Conservation (phyloP, 208 protist genomes). For the Vickermania ingenoplastis region DNA sequence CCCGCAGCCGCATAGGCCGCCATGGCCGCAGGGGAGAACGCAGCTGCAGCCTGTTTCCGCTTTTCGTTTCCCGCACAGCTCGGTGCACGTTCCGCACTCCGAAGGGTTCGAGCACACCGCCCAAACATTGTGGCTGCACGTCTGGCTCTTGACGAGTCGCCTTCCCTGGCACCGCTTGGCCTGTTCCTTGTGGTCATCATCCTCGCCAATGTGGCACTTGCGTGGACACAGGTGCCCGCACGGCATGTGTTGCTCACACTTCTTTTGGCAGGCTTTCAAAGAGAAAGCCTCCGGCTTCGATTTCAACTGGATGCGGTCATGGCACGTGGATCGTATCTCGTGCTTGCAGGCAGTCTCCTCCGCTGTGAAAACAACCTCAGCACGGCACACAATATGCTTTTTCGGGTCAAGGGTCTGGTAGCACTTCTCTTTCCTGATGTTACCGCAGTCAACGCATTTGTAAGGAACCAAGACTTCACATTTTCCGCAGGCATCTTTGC, state of each 20-base stretch:
- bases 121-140: not conserved
- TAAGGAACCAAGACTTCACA: not conserved
- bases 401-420: not conserved
- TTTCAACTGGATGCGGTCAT: not conserved
- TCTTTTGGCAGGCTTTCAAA: not conserved
- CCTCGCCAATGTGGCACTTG: conserved; percentile 5
- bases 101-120: not conserved
- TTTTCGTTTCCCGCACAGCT: not conserved
- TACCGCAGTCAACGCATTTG: not conserved
- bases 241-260: conserved; percentile 6
- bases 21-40: conserved; percentile 7
- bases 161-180: not conserved
- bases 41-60: conserved; percentile 1
- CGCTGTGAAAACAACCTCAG: not conserved
- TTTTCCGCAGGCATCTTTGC: not conserved
- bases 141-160: not conserved
- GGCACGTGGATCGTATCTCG: not conserved
- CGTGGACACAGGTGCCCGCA: conserved; percentile 6
- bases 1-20: not conserved
- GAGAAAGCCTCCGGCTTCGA: not conserved
- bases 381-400: not conserved
- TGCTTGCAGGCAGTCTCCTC: not conserved
- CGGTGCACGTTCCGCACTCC: not conserved
- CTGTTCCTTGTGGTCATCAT: not conserved
- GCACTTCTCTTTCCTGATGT: not conserved